Conservation (phyloP, 345 rosid genomes). For the Hibiscus trionum region DNA sequence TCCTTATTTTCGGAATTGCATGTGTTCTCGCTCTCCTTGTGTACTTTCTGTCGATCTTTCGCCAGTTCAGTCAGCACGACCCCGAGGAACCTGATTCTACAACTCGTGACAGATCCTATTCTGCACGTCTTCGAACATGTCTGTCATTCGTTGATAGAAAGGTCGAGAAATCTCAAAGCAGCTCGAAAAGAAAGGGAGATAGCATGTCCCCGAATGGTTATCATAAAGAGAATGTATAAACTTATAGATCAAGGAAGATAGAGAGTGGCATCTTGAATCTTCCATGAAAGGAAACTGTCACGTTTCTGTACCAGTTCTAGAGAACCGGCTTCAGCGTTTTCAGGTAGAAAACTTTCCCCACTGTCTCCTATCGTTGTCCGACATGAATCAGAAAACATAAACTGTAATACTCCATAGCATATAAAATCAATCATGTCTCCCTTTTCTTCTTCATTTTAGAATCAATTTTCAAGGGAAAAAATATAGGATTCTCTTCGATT, state of each 20-base stretch:
- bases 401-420: not conserved
- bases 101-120: constrained; percentile 24
- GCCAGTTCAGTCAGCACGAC: constrained; percentile 33
- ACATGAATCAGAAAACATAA: not conserved
- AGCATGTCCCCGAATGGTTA: constrained; percentile 21
- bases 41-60: constrained; percentile 46
- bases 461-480: not conserved
- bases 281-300: constrained; percentile 4
- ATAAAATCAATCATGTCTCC: not conserved
- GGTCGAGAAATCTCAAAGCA: constrained; percentile 36
- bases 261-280: constrained; percentile 6
- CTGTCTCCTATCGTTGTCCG: not conserved
- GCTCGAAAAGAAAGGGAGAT: constrained; percentile 52
- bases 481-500: not conserved
- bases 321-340: not conserved
- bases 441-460: no score
- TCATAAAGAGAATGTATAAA: constrained; percentile 11
- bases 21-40: constrained; percentile 48
- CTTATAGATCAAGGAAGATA: constrained; percentile 14
- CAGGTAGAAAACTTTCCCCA: not conserved
- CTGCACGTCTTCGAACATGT: constrained; percentile 52
- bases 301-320: not conserved
- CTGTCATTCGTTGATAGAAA: constrained; percentile 58
- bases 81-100: constrained; percentile 32
- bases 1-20: constrained; percentile 64